Evolutionary conservation across 768 basidiomycete species (phyloP).

Genomic region (Tricholoma flavovirens): DNA sequence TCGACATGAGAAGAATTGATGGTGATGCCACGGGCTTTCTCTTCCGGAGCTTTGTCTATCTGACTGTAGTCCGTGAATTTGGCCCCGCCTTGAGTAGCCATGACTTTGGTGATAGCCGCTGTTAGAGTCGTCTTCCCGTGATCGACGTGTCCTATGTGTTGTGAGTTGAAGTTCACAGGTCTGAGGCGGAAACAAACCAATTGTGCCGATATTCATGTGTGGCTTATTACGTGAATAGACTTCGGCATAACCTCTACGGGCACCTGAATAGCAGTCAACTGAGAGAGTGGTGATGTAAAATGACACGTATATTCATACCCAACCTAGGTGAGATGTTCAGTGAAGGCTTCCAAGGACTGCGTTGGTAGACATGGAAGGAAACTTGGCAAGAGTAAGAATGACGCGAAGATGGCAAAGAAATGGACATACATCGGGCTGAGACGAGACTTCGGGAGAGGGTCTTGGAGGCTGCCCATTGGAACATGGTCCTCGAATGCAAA

Average conservation of each 20-base stretch:
- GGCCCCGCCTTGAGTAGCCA: slow-evolving; percentile 69
- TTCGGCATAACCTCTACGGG: slow-evolving; percentile 73
- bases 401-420: background rate
- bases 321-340: slow-evolving; percentile 15
- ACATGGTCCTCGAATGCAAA: slow-evolving; percentile 37
- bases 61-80: slow-evolving; percentile 93
- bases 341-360: slow-evolving; percentile 23
- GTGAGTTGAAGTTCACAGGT: background rate
- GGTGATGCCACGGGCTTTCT: slow-evolving; percentile 98
- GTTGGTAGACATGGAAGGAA: slow-evolving; percentile 32
- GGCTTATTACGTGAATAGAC: slow-evolving; percentile 72
- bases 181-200: slow-evolving; percentile 45
- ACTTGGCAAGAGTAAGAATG: slow-evolving; percentile 6
- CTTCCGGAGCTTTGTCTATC: slow-evolving; percentile 99
- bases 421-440: slow-evolving; percentile 35
- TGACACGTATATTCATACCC: slow-evolving; percentile 23
- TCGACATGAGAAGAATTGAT: slow-evolving; percentile 99
- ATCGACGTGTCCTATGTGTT: slow-evolving; percentile 76
- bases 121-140: slow-evolving; percentile 98
- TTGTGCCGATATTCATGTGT: slow-evolving; percentile 95
- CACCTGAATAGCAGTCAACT: slow-evolving; percentile 26
- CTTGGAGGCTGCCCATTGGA: slow-evolving; percentile 48
- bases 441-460: slow-evolving; percentile 42
- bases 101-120: slow-evolving; percentile 91
- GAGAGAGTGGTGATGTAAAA: background rate